Evolutionary conservation across 345 rosid genomes (phyloP).

Genomic region (Clarkia xantiana): DNA sequence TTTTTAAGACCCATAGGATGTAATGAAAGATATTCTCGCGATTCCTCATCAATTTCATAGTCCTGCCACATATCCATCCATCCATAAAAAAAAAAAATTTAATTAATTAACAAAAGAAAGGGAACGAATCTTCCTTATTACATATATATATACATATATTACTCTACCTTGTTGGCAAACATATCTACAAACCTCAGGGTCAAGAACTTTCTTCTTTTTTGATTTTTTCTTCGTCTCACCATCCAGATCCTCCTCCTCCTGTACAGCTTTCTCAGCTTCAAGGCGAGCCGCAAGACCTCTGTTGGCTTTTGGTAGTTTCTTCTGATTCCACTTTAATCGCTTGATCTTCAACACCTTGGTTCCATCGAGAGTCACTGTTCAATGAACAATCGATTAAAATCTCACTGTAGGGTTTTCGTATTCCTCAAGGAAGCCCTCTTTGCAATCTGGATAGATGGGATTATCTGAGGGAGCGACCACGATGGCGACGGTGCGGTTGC

Average conservation of each 20-base stretch:
- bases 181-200: constrained; percentile 27
- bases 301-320: constrained; percentile 67
- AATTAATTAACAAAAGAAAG: constrained; percentile 11
- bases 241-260: constrained; percentile 28
- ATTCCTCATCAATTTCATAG: constrained; percentile 56
- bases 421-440: constrained; percentile 35
- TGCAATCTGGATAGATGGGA: constrained; percentile 27
- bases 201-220: constrained; percentile 61
- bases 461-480: constrained; percentile 15
- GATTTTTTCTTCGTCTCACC: constrained; percentile 45
- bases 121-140: not conserved
- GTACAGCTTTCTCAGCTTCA: constrained; percentile 43
- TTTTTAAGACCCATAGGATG: constrained; percentile 64
- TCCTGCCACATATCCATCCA: constrained; percentile 25
- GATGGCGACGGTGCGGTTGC: constrained; percentile 16
- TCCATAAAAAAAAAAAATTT: too few species aligned
- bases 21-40: constrained; percentile 49
- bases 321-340: too few species aligned
- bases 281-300: constrained; percentile 47
- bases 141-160: too few species aligned
- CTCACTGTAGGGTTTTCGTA: constrained; percentile 19
- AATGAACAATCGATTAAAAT: too few species aligned
- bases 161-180: constrained; percentile 51
- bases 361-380: too few species aligned
- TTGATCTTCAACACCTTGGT: too few species aligned